Evolutionary conservation across 2,329 filamentous ascomycete species (phyloP), one percentile per base, ranked within the genome.

Genomic region (Penicillium sp.): DNA sequence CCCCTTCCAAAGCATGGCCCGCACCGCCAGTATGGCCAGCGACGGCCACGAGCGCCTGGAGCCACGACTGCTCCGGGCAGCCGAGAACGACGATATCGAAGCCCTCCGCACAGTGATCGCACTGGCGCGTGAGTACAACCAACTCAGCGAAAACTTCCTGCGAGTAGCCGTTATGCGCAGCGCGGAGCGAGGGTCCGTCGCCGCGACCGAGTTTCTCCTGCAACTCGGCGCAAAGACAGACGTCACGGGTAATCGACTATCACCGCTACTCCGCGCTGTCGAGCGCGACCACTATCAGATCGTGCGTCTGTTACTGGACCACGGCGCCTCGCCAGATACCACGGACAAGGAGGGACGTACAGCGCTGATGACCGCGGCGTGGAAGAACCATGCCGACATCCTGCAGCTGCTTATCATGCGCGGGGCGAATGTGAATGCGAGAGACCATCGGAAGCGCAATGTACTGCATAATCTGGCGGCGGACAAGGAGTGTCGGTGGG

Each of bases 301-400:
- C 7, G 73, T 83, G 44, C 74, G 74, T 60, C 65, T 84, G 51
- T 72, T 85, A 15, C 71, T 78, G 4, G 75, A 77, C 35, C 65
- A 74, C 40, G 74, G 75, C 10, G 74, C 74, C 0, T 69, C 70
- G 22, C 67, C 71, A 4, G 73, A 77, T 54, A 69, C 63, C n/a
- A 53, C 63, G 19, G 83, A 86, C 68, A 79, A 81, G 53, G 82
- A 81, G 60, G 78, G 78, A 5, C 72, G 79, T 17, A 80, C 78
- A 44, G 77, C 75, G 45, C 63, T 81, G 44, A 81, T 80, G 78
- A 79, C 76, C 1, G 79, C 80, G 5, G 79, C 80, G 8, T 80
- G 76, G 77, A 75, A 72, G 60, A 79, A 79, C 30, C 78, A 81
- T 61, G 71, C 71, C 53, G 71, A 78, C 53, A 68, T 80, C 1